Percentiles rank a stretch among this genome's conserved stretches.
Evolutionary conservation across 2,329 filamentous ascomycete species (phyloP).

Genomic region (Verticillium longisporum): DNA sequence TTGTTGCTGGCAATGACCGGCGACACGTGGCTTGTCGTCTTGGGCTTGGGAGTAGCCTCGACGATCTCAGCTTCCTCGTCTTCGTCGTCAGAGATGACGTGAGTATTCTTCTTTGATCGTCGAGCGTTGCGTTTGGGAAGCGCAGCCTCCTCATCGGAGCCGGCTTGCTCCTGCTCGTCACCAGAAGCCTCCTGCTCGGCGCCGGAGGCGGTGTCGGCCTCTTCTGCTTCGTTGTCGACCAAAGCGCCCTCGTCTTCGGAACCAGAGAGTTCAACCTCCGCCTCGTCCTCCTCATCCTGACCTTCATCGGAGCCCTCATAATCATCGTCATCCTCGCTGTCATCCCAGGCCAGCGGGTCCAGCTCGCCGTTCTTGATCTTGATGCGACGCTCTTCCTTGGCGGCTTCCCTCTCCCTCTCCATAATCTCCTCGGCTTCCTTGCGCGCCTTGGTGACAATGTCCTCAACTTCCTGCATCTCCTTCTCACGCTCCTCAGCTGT

Average conservation of each 20-base stretch:
- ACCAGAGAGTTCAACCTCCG: conserved; percentile 34
- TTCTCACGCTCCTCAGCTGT: conserved; percentile 81
- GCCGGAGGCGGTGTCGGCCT: conserved; percentile 15
- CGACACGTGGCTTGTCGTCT: conserved; percentile 30
- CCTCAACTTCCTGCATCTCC: conserved; percentile 77
- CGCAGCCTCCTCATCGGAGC: conserved; percentile 31
- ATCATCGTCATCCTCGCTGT: conserved; percentile 47
- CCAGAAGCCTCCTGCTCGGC: conserved; percentile 16
- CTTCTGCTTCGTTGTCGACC: conserved; percentile 33
- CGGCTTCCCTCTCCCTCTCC: conserved; percentile 66
- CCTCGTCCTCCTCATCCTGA: conserved; percentile 30
- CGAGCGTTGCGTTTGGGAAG: conserved; percentile 35
- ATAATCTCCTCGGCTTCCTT: conserved; percentile 74
- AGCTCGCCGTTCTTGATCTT: conserved; percentile 32
- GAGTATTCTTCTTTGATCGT: conserved; percentile 40
- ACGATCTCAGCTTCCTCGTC: conserved; percentile 39
- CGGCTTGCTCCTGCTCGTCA: conserved; percentile 16
- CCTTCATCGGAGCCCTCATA: conserved; percentile 32
- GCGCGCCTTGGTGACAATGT: conserved; percentile 78
- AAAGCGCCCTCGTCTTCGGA: conserved; percentile 31
- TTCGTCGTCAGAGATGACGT: conserved; percentile 60
- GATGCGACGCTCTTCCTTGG: conserved; percentile 55
- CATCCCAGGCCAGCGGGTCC: conserved; percentile 49
- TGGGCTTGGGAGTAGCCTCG: conserved; percentile 43
- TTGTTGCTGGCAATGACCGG: conserved; percentile 32